Evolutionary conservation across 2,329 filamentous ascomycete species (phyloP).

Genomic region (Xylaria sp.): DNA sequence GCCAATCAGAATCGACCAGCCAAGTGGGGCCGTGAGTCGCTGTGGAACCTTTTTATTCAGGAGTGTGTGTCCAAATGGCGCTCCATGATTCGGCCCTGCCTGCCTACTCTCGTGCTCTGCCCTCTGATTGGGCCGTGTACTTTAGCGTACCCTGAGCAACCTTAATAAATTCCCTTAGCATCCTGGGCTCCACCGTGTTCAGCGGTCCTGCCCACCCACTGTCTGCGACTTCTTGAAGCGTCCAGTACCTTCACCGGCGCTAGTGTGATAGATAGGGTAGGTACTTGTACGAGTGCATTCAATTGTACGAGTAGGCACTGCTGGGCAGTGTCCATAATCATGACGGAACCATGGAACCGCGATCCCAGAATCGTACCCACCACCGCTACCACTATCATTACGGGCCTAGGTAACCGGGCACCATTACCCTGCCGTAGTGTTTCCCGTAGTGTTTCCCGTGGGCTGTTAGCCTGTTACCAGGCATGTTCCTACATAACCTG

Average conservation of each 20-base stretch:
- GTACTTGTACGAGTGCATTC: no score
- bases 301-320: no score
- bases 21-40: background rate
- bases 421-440: no score
- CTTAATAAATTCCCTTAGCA: constrained; percentile 6
- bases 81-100: constrained; percentile 15
- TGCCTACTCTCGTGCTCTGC: background rate
- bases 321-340: background rate
- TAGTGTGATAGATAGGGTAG: no score
- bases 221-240: no score
- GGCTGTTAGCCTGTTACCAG: no score
- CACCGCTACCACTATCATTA: background rate
- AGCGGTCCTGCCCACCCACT: no score
- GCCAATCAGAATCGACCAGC: constrained; percentile 8
- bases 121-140: constrained; percentile 2
- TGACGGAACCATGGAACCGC: constrained; percentile 10
- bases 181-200: background rate
- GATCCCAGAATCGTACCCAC: background rate
- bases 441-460: no score
- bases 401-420: background rate
- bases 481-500: no score
- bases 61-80: constrained; percentile 11
- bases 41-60: constrained; percentile 1
- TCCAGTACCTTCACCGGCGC: no score
- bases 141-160: constrained; percentile 7